A percentile compares a stretch with the other conserved stretches of the same genome.
phyloP scores from a whole-genome alignment of 176 grass and related monocot genomes.

The Metroxylon sagu region DNA sequence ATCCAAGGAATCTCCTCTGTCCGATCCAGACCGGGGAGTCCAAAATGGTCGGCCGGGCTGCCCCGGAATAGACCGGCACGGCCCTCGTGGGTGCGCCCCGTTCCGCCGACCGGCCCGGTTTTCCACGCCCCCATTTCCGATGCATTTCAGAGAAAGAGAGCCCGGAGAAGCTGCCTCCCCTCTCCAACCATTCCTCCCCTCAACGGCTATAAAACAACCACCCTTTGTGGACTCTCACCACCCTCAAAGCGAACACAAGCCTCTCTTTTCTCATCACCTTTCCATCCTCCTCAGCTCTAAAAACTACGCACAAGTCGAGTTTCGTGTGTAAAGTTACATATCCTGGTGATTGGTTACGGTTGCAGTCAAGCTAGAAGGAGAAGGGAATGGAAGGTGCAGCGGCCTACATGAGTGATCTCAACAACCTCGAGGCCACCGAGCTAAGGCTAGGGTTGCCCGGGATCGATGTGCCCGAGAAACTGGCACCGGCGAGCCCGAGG shows the following conservation, averaged over 20 bases:
- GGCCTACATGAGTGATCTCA: not conserved
- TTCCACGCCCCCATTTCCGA: not conserved
- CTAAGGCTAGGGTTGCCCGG: constrained; percentile 19
- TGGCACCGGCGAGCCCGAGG: not conserved
- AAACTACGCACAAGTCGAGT: not conserved
- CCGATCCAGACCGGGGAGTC: not conserved
- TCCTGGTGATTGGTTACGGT: too few species aligned
- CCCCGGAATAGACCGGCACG: too few species aligned
- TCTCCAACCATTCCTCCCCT: not conserved
- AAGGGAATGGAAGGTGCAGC: constrained; percentile 19
- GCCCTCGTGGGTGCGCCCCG: not conserved
- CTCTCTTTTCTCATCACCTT: not conserved
- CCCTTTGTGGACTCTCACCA: not conserved
- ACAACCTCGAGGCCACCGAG: constrained; percentile 32
- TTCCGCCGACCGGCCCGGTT: not conserved
- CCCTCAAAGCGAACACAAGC: not conserved
- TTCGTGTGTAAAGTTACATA: too few species aligned
- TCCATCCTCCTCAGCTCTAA: not conserved
- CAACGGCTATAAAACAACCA: not conserved
- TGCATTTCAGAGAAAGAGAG: not conserved
- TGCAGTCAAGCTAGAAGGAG: too few species aligned
- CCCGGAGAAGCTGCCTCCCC: not conserved
- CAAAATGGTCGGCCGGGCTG: too few species aligned
- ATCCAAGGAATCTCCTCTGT: not conserved
- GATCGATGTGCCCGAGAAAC: not conserved